A percentile compares a stretch with the other conserved stretches of the same genome.
These are phyloP conservation scores for Fusarium fujikuroi DNA, from an alignment of 2,329 filamentous ascomycete species.

Conservation along the genomic window DNA sequence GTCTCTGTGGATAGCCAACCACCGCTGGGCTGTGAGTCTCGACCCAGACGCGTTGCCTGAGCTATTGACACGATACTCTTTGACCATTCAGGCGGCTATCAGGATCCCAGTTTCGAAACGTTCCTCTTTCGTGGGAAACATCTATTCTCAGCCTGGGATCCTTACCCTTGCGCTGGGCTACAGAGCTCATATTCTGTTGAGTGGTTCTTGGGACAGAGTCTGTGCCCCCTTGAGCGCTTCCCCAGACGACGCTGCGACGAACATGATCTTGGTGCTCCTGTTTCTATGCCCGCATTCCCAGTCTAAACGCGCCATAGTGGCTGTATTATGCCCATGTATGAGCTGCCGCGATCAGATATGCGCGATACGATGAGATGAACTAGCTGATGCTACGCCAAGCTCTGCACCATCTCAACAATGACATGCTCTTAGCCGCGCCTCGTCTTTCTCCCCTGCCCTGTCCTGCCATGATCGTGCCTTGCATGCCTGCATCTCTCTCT, in stretches of 20 bases:
- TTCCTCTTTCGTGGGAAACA: constrained; percentile 5
- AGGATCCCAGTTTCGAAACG: constrained; percentile 34
- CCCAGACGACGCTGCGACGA: constrained; percentile 29
- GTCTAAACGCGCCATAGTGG: constrained; percentile 18
- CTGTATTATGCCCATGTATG: constrained; percentile 9
- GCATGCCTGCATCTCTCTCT: constrained; percentile 10
- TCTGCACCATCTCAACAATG: constrained; percentile 11
- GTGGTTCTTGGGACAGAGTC: constrained; percentile 3
- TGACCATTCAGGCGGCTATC: constrained; percentile 39
- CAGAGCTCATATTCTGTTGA: constrained; percentile 7
- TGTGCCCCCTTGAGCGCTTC: constrained; percentile 32
- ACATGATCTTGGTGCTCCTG: neutral
- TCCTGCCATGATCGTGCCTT: constrained; percentile 21
- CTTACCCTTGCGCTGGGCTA: constrained; percentile 7
- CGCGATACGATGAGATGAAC: constrained; percentile 34
- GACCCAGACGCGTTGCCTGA: constrained; percentile 3
- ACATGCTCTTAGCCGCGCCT: constrained; percentile 34
- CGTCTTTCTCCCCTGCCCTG: constrained; percentile 7
- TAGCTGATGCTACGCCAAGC: constrained; percentile 22
- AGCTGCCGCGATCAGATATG: constrained; percentile 23
- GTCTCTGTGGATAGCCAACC: constrained; percentile 24
- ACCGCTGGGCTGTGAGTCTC: constrained; percentile 19
- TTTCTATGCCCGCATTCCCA: constrained; percentile 9
- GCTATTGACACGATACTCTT: constrained; percentile 3
- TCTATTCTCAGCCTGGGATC: neutral